Evolutionary conservation across 2,329 filamentous ascomycete genomes (phyloP), one percentile per base, ranked within the genome.

Genomic region (Stylonectria norvegica): DNA sequence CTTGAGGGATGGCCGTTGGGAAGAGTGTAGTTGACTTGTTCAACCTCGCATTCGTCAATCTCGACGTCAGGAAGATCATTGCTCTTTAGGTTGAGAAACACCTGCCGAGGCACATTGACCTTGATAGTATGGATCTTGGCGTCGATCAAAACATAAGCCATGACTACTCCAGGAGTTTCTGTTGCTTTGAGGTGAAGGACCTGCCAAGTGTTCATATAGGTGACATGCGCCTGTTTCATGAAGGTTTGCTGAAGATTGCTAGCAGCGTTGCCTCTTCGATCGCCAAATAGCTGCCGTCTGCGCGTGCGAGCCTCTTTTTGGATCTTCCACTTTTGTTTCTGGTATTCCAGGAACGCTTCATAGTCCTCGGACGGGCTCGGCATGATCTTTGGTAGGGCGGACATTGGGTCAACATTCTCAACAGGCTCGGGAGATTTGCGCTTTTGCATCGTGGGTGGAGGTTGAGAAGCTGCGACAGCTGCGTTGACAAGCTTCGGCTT

Each of bases 281-380:
- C 91, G 44, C 93, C 93, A 56, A 98, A 98, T 1, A 98, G 72
- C 61, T 98, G 93, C 34, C 91, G 80, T 49, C 94, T 78, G 30
- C 91, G 83, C 45, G 84, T 76, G 16, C 93, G 81, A 22, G 91
- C 89, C 61, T 95, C 86, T 59, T 89, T 95, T 62, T 99, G 93
- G 25, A 97, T 85, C 69, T 91, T 96, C 93, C 93, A 99, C 66
- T 98, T 98, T 68, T 90, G 81, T 66, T 99, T 99, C 62, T 98
- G 93, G 58, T 97, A 97, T 58, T 85, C 77, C 38, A 99, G 64
- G 72, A 95, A 98, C 0, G 80, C 88, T 14, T 80, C 71, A 53
- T 99, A 99, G 63, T 98, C 85, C 34, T 93, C 81, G 0, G 82
- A 86, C 15, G 93, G 86, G 17, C 78, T 79, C 2, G 93, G 91